phyloP scores from a whole-genome alignment of 768 basidiomycete genomes.

The Boletus vinaceobasis region DNA sequence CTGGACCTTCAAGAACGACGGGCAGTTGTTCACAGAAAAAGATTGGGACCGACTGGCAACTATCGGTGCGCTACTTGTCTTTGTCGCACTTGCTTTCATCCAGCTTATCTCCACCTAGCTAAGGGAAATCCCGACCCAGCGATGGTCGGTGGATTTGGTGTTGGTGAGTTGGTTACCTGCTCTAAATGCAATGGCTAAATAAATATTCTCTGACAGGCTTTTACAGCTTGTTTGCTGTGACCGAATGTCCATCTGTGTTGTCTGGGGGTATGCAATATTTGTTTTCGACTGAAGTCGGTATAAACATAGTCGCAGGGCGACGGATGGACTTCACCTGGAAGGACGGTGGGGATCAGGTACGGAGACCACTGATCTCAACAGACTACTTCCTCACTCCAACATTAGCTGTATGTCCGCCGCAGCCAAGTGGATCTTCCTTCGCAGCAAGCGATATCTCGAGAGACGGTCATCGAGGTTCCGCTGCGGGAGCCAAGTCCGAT shows the following conservation, averaged over 20 bases:
- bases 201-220: no score
- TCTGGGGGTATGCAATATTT: not conserved
- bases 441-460: no score
- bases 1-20: slow-evolving; percentile 88
- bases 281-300: no score
- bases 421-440: no score
- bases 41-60: slow-evolving; percentile 90
- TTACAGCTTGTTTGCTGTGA: slow-evolving; percentile 78
- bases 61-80: slow-evolving; percentile 75
- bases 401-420: not conserved
- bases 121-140: slow-evolving; percentile 93
- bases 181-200: no score
- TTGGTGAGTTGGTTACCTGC: slow-evolving; percentile 44
- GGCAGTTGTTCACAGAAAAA: slow-evolving; percentile 70
- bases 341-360: not conserved
- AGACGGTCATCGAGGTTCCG: slow-evolving; percentile 86
- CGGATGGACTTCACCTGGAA: no score
- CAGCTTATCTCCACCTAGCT: slow-evolving; percentile 47
- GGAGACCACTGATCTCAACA: no score
- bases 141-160: slow-evolving; percentile 94
- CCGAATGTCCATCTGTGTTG: not conserved
- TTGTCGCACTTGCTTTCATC: no score
- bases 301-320: no score
- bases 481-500: slow-evolving; percentile 74
- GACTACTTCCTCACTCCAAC: not conserved